Conservation (phyloP, 129 eudicot genomes). For the Arctium lappa region DNA sequence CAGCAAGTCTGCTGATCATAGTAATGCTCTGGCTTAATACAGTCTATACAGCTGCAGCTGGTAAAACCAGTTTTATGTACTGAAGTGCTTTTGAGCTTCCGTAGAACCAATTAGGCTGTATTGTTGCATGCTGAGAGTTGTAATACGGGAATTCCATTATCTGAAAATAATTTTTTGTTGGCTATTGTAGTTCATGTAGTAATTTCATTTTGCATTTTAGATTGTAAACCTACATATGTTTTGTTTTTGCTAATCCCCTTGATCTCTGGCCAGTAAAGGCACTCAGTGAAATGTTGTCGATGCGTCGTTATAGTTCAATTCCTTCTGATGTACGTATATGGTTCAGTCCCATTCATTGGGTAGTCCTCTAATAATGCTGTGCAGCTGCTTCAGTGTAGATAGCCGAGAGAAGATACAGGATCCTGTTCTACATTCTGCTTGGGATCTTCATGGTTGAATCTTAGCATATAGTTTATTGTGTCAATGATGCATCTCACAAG, state of each 20-base stretch:
- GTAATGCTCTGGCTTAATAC: too few relatives aligned
- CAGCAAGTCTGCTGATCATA: too few relatives aligned
- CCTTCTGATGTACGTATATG: too few relatives aligned
- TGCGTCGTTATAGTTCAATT: too few relatives aligned
- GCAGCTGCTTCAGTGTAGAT: background rate
- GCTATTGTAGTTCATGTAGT: background rate
- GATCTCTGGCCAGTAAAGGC: background rate
- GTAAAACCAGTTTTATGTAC: too few relatives aligned
- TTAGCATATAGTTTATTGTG: background rate
- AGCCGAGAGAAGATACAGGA: background rate
- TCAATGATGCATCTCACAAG: background rate
- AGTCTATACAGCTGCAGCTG: too few relatives aligned
- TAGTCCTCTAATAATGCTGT: background rate
- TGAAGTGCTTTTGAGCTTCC: background rate
- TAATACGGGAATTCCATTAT: background rate
- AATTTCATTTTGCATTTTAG: background rate
- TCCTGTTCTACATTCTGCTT: background rate
- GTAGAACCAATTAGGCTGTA: background rate
- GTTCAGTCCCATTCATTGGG: too few relatives aligned
- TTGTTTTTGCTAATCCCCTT: background rate
- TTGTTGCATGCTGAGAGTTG: background rate
- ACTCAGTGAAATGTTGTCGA: background rate
- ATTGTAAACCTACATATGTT: background rate
- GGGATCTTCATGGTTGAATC: background rate
- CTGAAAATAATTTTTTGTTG: background rate